Evolutionary conservation across 75 land plant genomes (phyloP), one percentile per base, ranked within the genome.

Genomic region (Isoetes taiwanensis): DNA sequence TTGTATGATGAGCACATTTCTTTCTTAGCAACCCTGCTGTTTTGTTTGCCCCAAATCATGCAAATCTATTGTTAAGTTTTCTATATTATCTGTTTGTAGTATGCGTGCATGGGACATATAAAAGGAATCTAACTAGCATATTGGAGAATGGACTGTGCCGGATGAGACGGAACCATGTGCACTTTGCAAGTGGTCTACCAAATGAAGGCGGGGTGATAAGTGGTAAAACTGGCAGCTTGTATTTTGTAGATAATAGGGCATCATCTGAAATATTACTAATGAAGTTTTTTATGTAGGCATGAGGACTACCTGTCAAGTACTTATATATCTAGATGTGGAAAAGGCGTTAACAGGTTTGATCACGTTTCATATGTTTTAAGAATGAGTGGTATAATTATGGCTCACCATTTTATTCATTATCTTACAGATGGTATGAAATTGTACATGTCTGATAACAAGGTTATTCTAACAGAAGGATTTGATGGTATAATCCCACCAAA

Each of bases 41-140:
- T n/a, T n/a, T n/a, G n/a, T n/a, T n/a, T n/a, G n/a, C n/a, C n/a
- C n/a, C n/a, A n/a, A n/a, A n/a, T n/a, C n/a, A n/a, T n/a, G n/a
- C n/a, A n/a, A n/a, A n/a, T n/a, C n/a, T n/a, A n/a, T n/a, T n/a
- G n/a, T n/a, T n/a, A n/a, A n/a, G n/a, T n/a, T n/a, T n/a, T n/a
- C n/a, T n/a, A n/a, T n/a, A n/a, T n/a, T n/a, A n/a, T n/a, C n/a
- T n/a, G n/a, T n/a, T 20, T 50, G 63, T 70, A 90, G 94, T 86
- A 9, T 93, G 96, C 72, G 90, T 93, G 27, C 98, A 93, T 78
- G 98, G 98, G 24, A 84, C 95, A 1, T 84, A 80, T 34, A 73
- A 30, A 63, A 83, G 57, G 56, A 80, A 78, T 58, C 52, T 93
- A 59, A 78, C 80, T 20, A 73, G 80, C 3, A 93, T 93, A 40